These are phyloP conservation scores for Cyanidioschyzon merolae DNA, from an alignment of 23 red algal genomes.

Conservation along the genomic window DNA sequence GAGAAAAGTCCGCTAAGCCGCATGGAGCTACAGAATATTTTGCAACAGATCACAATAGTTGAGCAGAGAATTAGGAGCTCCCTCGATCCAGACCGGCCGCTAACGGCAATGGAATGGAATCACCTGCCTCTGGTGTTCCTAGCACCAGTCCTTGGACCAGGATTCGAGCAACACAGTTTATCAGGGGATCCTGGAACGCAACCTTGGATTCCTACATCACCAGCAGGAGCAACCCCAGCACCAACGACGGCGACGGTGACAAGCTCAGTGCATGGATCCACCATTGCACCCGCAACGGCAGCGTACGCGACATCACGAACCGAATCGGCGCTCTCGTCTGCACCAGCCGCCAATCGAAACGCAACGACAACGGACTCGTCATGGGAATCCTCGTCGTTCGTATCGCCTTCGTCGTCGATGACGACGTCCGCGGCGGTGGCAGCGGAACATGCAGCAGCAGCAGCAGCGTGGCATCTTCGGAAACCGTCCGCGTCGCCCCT, in stretches of 20 bases:
- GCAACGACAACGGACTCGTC: neutral
- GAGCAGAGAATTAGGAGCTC: slow-evolving; percentile 1
- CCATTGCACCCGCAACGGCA: neutral
- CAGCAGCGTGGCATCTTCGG: neutral
- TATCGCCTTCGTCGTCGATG: no score
- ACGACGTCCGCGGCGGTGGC: no score
- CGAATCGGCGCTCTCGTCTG: neutral
- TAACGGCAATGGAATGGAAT: slow-evolving; percentile 1
- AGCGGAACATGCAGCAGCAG: no score
- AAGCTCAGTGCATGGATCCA: no score
- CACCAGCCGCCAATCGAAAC: neutral
- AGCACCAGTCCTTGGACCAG: neutral
- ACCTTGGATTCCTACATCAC: no score
- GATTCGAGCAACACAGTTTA: neutral
- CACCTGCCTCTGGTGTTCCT: neutral
- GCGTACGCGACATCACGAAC: neutral
- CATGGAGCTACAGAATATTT: neutral
- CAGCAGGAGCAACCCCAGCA: no score
- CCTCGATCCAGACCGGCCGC: neutral
- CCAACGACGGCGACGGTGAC: no score
- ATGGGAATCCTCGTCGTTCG: neutral
- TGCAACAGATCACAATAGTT: neutral
- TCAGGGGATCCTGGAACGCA: neutral
- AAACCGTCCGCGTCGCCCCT: neutral
- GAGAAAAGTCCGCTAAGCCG: neutral